Percentiles rank a stretch among this genome's conserved stretches.
Conservation (phyloP, 2,329 filamentous ascomycete genomes). For the Nigrograna mackinnonii region DNA sequence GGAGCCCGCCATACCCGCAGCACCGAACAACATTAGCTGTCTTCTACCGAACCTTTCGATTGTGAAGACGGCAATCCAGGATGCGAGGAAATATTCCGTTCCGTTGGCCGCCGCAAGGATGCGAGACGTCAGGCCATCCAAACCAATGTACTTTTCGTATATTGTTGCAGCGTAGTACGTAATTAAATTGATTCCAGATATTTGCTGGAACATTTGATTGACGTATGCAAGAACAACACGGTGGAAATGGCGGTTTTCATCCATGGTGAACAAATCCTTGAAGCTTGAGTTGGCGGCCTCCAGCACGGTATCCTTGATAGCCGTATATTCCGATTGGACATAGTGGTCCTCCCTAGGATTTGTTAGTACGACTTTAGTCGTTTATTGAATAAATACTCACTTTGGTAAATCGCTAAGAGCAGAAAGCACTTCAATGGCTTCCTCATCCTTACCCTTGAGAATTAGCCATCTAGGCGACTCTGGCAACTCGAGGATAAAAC, state of each 20-base stretch:
- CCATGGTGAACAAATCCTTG: conserved; percentile 59
- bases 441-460: conserved; percentile 55
- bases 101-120: conserved; percentile 64
- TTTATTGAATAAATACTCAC: no score
- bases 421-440: conserved; percentile 37
- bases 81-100: conserved; percentile 60
- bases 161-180: conserved; percentile 13
- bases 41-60: conserved; percentile 68
- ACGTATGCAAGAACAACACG: conserved; percentile 59
- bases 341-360: conserved; percentile 10
- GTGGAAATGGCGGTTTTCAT: conserved; percentile 59
- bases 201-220: conserved; percentile 62
- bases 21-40: conserved; percentile 68
- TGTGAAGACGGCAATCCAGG: conserved; percentile 68
- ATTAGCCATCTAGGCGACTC: conserved; percentile 55
- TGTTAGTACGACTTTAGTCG: no score
- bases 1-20: conserved; percentile 50
- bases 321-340: conserved; percentile 12
- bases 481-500: conserved; percentile 48
- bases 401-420: conserved; percentile 6
- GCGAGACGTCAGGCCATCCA: conserved; percentile 21
- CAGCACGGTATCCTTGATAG: conserved; percentile 19
- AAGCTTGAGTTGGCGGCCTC: conserved; percentile 45
- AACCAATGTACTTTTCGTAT: conserved; percentile 9
- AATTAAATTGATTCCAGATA: conserved; percentile 17